Base-by-base conservation (phyloP, 2,329 filamentous ascomycete genomes). In the Penicillium oxalicum region DNA sequence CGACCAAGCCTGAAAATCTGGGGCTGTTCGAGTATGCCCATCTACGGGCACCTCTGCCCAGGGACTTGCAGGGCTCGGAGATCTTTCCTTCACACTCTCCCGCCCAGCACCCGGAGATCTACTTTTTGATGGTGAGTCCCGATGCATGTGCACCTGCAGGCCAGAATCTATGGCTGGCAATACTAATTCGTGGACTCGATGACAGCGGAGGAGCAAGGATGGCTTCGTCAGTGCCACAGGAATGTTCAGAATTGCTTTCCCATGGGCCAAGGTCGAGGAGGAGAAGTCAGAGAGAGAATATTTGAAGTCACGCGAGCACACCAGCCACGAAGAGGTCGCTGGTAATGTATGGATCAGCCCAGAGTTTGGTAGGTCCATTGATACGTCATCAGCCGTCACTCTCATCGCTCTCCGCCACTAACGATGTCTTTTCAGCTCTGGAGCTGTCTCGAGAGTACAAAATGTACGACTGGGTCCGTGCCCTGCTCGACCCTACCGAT, bases 311-410 rank as follows among this genome's bases (percentile, higher is more conserved):
- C 83, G 93, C 27, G 72, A 81, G 32, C 86, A 86, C 28, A 94
- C 91, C 8, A 95, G 90, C 60, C 78, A 79, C 48, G 91, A 97
- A 65, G 93, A 97, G 76, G 90, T 93, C 28, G 93, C 93, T 26
- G 93, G 93, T 40, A 98, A 96, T 69, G 83, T 98, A 45, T 98
- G 93, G 93, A 91, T 97, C 44, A 83, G 89, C 40, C 90, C 91
- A 5, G 78, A 85, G 56, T 74, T 81, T 66, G 82, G 82, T 86
- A 74, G 59, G 71, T 32, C 11, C 4, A 26, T 25, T 12, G 12
- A 13, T 24, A 43, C 29, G 40, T 43, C 40, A 34, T 34, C 18
- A 43, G 40, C 32, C 40, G 40, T 43, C 40, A 43, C 29, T 25
- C 24, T 18, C 9, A 11, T 32, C 32, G 24, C 11, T 5, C 29